Evolutionary conservation across 805 yeast genomes (phyloP), one percentile per base, ranked within the genome.

Genomic region (Saccharomycopsis synnaedendra): DNA sequence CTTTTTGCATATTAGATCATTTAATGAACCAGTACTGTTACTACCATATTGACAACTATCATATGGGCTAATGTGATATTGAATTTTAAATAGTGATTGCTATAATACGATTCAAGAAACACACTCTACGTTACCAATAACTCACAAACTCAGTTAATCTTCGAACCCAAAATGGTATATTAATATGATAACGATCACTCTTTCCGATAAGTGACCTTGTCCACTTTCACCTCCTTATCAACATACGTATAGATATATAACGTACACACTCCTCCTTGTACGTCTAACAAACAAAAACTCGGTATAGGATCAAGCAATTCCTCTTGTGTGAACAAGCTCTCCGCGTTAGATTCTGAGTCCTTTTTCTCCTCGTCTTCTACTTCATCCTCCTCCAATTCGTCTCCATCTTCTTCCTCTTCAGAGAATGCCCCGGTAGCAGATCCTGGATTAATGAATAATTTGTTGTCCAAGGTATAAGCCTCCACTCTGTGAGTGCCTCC

Each of bases 391-490:
- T 60, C 70, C 3, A 72, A 70, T 3, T 73, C 80, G 19, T 74
- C 78, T 2, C 70, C 72, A 5, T 68, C 71, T 49, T 80, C 80
- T 65, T 80, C 77, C 57, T 80, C 82, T 33, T 84, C 74, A 40
- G 74, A 73, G 55, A 74, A 78, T 0, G 97, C 96, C 30, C 98
- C 98, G 0, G 97, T 89, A 39, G 95, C 95, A 60, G 95, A 83
- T 0, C 98, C 98, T 0, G 98, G 97, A 61, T 86, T 90, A n/a
- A 93, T 74, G 59, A 93, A 93, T 62, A 89, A 86, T 64, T 85
- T 86, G 28, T 94, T 95, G 55, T 88, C 97, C 49, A 89, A 67
- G 6, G 93, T 85, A 59, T 88, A 90, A 0, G 97, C 96, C 60
- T 90, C 97, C 4, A 87, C 94, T 54, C 79, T 77, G 61, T 87